These are phyloP conservation scores for Cutaneotrichosporon curvatum DNA, from an alignment of 1,284 basidiomycete species.

Conservation along the genomic window DNA sequence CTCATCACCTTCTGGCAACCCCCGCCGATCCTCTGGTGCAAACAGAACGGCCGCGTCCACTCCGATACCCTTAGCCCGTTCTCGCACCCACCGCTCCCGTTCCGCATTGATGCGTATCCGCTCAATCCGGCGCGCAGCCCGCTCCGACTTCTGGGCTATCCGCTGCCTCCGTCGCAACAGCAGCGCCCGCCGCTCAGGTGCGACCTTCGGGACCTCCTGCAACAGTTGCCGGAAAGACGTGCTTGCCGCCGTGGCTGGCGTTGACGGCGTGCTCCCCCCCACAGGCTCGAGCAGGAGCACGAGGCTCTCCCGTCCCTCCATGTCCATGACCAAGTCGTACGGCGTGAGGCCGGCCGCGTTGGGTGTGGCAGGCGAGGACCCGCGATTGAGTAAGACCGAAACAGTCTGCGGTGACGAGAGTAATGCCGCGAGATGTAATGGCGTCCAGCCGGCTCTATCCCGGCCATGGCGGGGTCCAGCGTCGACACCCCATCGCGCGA, in stretches of 20 bases:
- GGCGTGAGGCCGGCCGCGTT: slow-evolving; percentile 72
- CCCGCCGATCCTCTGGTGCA: slow-evolving; percentile 28
- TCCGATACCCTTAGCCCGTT: slow-evolving; percentile 36
- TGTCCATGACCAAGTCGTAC: slow-evolving; percentile 70
- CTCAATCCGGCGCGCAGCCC: slow-evolving; percentile 53
- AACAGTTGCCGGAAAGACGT: slow-evolving; percentile 3
- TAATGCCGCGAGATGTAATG: slow-evolving; percentile 87
- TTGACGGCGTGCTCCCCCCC: slow-evolving; percentile 10
- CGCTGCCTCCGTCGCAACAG: slow-evolving; percentile 53
- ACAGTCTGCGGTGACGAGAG: slow-evolving; percentile 83
- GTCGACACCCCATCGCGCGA: slow-evolving; percentile 60
- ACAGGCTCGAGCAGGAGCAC: slow-evolving; percentile 60
- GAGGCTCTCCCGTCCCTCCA: slow-evolving; percentile 72
- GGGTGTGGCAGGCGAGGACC: slow-evolving; percentile 67
- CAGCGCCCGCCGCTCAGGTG: slow-evolving; percentile 22
- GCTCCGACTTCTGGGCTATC: slow-evolving; percentile 55
- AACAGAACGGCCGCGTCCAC: slow-evolving; percentile 29
- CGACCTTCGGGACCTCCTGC: slow-evolving; percentile 13
- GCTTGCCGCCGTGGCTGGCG: not conserved
- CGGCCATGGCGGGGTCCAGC: slow-evolving; percentile 26
- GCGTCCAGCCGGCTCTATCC: slow-evolving; percentile 77
- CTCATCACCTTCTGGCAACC: not conserved
- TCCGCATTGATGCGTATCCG: slow-evolving; percentile 51
- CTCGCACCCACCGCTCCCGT: slow-evolving; percentile 54
- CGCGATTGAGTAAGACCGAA: slow-evolving; percentile 84